Base-by-base conservation (phyloP, 2,329 filamentous ascomycete species). In the Pseudocercospora vitis region DNA sequence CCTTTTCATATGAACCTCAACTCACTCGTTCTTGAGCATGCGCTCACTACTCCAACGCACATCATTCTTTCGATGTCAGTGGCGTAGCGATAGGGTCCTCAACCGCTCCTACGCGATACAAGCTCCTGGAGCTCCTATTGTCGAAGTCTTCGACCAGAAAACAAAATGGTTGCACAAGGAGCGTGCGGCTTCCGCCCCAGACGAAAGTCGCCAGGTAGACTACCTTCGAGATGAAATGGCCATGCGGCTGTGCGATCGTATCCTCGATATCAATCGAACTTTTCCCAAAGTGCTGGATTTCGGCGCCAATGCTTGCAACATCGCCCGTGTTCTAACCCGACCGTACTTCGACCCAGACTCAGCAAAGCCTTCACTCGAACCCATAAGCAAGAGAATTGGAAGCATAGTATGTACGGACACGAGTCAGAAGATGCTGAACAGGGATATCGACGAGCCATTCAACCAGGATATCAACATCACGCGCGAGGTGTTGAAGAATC, bases 161-260 rank as follows among this genome's bases (percentile, higher is more conserved):
- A 83, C 86, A 18, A 99, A 99, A 78, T 91, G 88, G 78, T 76
- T 94, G 45, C 94, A 99, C 70, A 95, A 90, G 71, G 91, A 97
- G 71, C 83, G 92, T 57, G 88, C 91, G 1, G 91, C 89, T 0
- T 70, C 78, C 40, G 78, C 92, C 68, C 76, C 81, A 7, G 82
- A 89, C 60, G 73, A 80, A 59, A 91, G 91, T 68, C 82, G 92
- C 12, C 82, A 88, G 65, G 87, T 90, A 19, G 94, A 97, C 74
- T 97, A 97, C 68, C 77, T 99, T 52, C 91, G 91, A 70, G 91
- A 97, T 68, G 92, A 97, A 71, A 87, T 96, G 3, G 94, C 94
- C 47, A 78, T 80, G 40, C 83, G 94, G 46, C 76, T 99, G 21
- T 89, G 88, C 65, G 92, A 97, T 65, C 82, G 94, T 42, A 78